Evolutionary conservation across 176 grass and related monocot genomes (phyloP).

Genomic region (Aechmea fasciata): DNA sequence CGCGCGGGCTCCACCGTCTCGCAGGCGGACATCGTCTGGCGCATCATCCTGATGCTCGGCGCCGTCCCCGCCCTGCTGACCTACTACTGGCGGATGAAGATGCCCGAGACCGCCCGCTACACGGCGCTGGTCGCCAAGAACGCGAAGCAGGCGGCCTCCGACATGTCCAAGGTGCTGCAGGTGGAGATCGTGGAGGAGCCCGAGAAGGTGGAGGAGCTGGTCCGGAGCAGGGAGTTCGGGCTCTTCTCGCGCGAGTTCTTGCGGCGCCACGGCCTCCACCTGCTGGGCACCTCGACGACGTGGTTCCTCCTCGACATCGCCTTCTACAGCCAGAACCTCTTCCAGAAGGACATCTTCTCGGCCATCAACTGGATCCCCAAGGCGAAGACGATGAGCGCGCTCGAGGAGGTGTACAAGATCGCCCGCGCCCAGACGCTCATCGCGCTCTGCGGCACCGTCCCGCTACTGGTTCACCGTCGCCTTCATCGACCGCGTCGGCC

Average conservation of each 20-base stretch:
- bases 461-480: constrained; percentile 75
- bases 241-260: constrained; percentile 44
- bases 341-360: constrained; percentile 82
- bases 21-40: constrained; percentile 20
- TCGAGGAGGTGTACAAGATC: constrained; percentile 50
- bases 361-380: constrained; percentile 47
- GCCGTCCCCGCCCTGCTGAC: constrained; percentile 22
- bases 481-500: constrained; percentile 49
- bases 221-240: neutral
- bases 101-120: constrained; percentile 33
- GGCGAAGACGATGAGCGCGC: constrained; percentile 36
- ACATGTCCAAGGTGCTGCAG: constrained; percentile 31
- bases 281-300: constrained; percentile 43
- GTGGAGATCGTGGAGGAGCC: constrained; percentile 17
- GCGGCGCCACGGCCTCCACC: constrained; percentile 38
- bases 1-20: constrained; percentile 11
- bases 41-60: constrained; percentile 26
- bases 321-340: constrained; percentile 83
- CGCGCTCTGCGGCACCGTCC: constrained; percentile 62
- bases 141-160: constrained; percentile 20
- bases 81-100: constrained; percentile 35
- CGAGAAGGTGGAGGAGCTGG: constrained; percentile 7
- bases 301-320: constrained; percentile 89
- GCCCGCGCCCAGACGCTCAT: constrained; percentile 43
- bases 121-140: constrained; percentile 28